Percentiles rank a stretch among this genome's conserved stretches.
These are phyloP conservation scores for Musa troglodytarum DNA, from an alignment of 176 grass and related monocot genomes.

Conservation along the genomic window DNA sequence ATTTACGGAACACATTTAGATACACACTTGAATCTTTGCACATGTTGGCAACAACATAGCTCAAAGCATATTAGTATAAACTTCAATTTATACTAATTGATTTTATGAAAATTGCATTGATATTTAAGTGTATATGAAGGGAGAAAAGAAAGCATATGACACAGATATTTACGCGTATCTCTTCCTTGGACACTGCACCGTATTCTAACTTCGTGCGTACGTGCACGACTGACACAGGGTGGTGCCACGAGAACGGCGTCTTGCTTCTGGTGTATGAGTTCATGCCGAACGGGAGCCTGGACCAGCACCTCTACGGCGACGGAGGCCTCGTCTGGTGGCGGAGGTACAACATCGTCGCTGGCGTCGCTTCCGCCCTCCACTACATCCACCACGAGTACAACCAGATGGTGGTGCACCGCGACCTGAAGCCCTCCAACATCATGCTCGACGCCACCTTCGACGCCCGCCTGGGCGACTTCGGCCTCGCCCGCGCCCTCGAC, in stretches of 20 bases:
- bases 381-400: constrained; percentile 93
- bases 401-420: constrained; percentile 78
- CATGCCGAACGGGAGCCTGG: constrained; percentile 13
- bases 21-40: too few relatives aligned
- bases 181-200: too few relatives aligned
- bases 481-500: constrained; percentile 78
- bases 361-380: constrained; percentile 55
- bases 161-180: too few relatives aligned
- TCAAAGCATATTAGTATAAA: too few relatives aligned
- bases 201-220: too few relatives aligned
- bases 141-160: too few relatives aligned
- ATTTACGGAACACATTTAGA: too few relatives aligned
- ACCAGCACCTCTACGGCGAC: too few relatives aligned
- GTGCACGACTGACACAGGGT: background rate
- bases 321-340: constrained; percentile 28
- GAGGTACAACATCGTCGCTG: constrained; percentile 48
- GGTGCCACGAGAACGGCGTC: constrained; percentile 34
- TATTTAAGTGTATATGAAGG: too few relatives aligned
- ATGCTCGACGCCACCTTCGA: constrained; percentile 69
- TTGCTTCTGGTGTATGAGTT: background rate
- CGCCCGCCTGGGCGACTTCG: constrained; percentile 84
- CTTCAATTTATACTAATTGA: too few relatives aligned
- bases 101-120: too few relatives aligned
- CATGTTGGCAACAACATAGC: too few relatives aligned
- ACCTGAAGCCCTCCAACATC: constrained; percentile 93